Percentiles rank a stretch among this genome's conserved stretches.
Evolutionary conservation across 495 filamentous ascomycete species (phyloP).

Genomic region (Delitschia confertaspora): DNA sequence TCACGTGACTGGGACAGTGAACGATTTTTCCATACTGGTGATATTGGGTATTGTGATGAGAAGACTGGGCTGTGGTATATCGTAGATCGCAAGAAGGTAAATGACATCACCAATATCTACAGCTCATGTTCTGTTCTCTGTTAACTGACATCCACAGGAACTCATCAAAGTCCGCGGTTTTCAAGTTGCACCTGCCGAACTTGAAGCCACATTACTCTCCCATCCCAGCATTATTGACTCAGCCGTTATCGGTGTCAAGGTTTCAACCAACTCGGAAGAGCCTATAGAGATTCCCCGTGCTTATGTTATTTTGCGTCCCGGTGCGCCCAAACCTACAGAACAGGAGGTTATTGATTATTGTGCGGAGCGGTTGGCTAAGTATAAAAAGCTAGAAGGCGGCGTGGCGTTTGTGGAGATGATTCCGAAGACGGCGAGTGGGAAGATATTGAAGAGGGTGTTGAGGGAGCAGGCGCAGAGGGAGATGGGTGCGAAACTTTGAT

Average conservation of each 20-base stretch:
- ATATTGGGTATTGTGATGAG: slow-evolving; percentile 11
- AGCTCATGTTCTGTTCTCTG: not conserved
- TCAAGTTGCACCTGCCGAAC: slow-evolving; percentile 22
- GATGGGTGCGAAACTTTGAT: slow-evolving; percentile 8
- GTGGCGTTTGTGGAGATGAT: slow-evolving; percentile 12
- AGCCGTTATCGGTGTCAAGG: slow-evolving; percentile 21
- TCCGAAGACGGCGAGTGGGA: slow-evolving; percentile 21
- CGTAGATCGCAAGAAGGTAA: slow-evolving; percentile 20
- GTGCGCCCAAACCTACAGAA: slow-evolving; percentile 7
- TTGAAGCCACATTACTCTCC: slow-evolving; percentile 16
- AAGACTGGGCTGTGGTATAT: slow-evolving; percentile 11
- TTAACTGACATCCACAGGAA: slow-evolving; percentile 1
- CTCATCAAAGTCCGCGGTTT: slow-evolving; percentile 27
- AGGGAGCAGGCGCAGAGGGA: slow-evolving; percentile 16
- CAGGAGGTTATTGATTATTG: slow-evolving; percentile 16
- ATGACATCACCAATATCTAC: not conserved
- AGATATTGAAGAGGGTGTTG: slow-evolving; percentile 19
- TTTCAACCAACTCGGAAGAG: slow-evolving; percentile 18
- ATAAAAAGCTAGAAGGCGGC: slow-evolving; percentile 15
- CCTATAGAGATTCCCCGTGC: slow-evolving; percentile 28
- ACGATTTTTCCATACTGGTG: slow-evolving; percentile 3
- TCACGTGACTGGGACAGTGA: too few species aligned
- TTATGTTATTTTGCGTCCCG: slow-evolving; percentile 25
- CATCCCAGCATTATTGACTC: slow-evolving; percentile 15
- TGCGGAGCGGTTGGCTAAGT: slow-evolving; percentile 13